Percentiles rank a stretch among this genome's conserved stretches.
These are phyloP conservation scores for Tetracladium setigerum DNA, from an alignment of 495 filamentous ascomycete species.

Conservation along the genomic window DNA sequence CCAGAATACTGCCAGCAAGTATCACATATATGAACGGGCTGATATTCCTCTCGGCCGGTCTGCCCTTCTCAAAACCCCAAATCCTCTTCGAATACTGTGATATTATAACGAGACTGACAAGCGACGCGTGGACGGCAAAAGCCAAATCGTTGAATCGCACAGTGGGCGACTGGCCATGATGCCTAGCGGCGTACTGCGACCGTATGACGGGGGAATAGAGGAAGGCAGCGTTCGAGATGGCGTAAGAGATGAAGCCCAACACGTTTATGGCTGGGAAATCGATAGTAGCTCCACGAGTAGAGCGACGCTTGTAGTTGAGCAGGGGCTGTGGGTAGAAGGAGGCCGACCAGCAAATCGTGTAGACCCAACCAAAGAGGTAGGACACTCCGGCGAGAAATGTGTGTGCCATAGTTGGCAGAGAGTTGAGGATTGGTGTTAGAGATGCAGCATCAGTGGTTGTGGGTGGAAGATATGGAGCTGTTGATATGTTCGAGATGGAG, in stretches of 20 bases:
- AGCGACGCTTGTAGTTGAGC: conserved; percentile 62
- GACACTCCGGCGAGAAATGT: conserved; percentile 37
- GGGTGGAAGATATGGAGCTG: neutral
- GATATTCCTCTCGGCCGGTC: conserved; percentile 29
- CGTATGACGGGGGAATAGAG: conserved; percentile 73
- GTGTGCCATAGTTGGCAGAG: conserved; percentile 16
- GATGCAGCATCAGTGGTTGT: neutral
- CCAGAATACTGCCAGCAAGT: conserved; percentile 55
- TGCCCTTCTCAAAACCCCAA: conserved; percentile 67
- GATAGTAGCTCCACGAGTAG: conserved; percentile 75
- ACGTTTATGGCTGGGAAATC: conserved; percentile 82
- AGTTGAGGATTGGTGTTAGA: neutral
- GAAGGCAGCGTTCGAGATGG: conserved; percentile 62
- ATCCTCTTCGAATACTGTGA: conserved; percentile 64
- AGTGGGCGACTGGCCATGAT: conserved; percentile 65
- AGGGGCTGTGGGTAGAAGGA: conserved; percentile 91
- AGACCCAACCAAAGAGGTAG: conserved; percentile 48
- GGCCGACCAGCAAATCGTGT: conserved; percentile 68
- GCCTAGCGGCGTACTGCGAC: conserved; percentile 74
- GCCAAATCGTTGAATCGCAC: conserved; percentile 85
- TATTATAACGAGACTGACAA: conserved; percentile 58
- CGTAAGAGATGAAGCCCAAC: conserved; percentile 75
- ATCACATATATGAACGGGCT: conserved; percentile 61
- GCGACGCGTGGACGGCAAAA: conserved; percentile 70
- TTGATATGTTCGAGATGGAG: neutral